Conservation (phyloP, 495 filamentous ascomycete genomes). For the Penicillium mononematosum region DNA sequence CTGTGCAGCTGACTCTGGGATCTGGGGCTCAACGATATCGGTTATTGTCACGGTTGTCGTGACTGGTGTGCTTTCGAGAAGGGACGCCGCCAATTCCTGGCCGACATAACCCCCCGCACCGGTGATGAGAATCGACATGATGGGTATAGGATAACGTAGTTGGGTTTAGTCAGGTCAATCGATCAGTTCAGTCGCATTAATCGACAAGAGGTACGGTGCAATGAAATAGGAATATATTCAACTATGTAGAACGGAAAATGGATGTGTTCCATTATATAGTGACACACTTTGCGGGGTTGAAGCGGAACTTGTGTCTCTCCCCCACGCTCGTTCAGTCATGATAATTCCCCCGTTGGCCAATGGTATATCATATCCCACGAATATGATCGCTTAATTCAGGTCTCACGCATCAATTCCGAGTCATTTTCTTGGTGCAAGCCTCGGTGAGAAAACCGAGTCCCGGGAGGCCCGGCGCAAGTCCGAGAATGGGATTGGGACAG, state of each 20-base stretch:
- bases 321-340: slow-evolving; percentile 19
- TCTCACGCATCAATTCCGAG: slow-evolving; percentile 38
- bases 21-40: slow-evolving; percentile 57
- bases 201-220: neutral
- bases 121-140: slow-evolving; percentile 68
- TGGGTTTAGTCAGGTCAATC: neutral
- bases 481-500: slow-evolving; percentile 16
- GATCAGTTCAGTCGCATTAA: neutral
- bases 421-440: slow-evolving; percentile 11
- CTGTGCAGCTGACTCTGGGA: slow-evolving; percentile 49
- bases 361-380: neutral
- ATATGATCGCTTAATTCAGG: neutral
- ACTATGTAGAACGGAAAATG: neutral
- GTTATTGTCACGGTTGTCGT: slow-evolving; percentile 59
- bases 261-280: slow-evolving; percentile 16
- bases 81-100: slow-evolving; percentile 60
- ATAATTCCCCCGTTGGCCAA: slow-evolving; percentile 11
- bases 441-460: slow-evolving; percentile 39
- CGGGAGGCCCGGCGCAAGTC: slow-evolving; percentile 37
- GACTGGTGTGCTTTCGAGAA: slow-evolving; percentile 53
- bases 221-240: neutral
- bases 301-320: slow-evolving; percentile 9
- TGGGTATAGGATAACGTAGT: slow-evolving; percentile 8
- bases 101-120: slow-evolving; percentile 72
- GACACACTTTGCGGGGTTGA: slow-evolving; percentile 15